Conservation (phyloP, 257 asterid genomes). For the Linaria vulgaris region DNA sequence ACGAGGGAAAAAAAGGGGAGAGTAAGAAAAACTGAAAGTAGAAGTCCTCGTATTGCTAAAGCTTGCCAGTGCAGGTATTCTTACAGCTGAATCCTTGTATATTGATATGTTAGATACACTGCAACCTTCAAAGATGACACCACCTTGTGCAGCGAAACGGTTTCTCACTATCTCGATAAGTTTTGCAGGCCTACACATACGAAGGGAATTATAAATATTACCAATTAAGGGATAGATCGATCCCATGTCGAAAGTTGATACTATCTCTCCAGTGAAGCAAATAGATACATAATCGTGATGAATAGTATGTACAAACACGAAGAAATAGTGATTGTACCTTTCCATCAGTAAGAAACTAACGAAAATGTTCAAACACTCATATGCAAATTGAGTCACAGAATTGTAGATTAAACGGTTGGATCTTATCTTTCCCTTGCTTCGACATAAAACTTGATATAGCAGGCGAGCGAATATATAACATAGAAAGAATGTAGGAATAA, state of each 20-base stretch:
- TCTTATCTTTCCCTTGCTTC: no score
- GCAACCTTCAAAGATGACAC: constrained; percentile 79
- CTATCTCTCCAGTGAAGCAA: neutral
- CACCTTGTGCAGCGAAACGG: constrained; percentile 73
- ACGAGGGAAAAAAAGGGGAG: neutral
- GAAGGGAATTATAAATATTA: neutral
- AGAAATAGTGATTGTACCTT: no score
- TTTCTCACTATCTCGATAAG: constrained; percentile 72
- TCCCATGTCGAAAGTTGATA: neutral
- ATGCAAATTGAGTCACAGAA: no score
- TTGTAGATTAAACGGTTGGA: no score
- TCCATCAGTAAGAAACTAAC: no score
- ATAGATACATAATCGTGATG: no score
- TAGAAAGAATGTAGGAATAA: neutral
- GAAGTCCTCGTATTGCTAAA: no score
- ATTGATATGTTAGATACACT: constrained; percentile 58
- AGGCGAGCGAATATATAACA: no score
- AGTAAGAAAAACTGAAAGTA: neutral
- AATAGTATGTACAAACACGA: no score
- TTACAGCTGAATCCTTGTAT: constrained; percentile 83
- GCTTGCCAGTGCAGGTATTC: no score
- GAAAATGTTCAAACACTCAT: no score
- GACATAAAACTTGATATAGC: no score
- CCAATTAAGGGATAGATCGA: neutral
- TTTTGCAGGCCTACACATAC: constrained; percentile 64